phyloP scores from a whole-genome alignment of 2,329 filamentous ascomycete genomes.

The Trichoderma afroharzianum region DNA sequence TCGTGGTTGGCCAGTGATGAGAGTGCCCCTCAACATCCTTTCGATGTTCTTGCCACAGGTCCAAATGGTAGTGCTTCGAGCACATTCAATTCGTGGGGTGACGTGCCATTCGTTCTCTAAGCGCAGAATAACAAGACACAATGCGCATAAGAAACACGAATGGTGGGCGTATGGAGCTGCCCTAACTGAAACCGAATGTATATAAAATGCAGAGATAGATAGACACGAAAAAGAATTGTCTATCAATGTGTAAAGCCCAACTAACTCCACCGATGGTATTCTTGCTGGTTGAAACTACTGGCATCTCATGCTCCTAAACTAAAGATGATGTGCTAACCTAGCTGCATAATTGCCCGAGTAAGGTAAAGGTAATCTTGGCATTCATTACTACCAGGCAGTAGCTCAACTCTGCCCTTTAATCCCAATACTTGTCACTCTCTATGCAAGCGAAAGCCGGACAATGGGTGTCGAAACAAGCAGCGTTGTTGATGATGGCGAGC shows the following conservation, averaged over 20 bases:
- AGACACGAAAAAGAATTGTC: neutral
- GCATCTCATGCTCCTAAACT: neutral
- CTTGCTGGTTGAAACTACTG: neutral
- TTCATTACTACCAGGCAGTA: neutral
- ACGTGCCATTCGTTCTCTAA: neutral
- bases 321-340: neutral
- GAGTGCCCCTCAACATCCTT: neutral
- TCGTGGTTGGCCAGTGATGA: neutral
- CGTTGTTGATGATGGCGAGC: neutral
- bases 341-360: neutral
- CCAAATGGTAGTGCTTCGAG: neutral
- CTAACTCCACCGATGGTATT: fast-evolving
- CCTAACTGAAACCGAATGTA: neutral
- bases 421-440: neutral
- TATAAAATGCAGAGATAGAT: neutral
- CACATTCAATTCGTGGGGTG: neutral
- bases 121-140: neutral
- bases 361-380: neutral
- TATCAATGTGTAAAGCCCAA: neutral
- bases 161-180: neutral
- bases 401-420: neutral
- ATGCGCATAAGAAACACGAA: neutral
- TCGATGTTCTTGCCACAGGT: neutral
- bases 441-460: neutral
- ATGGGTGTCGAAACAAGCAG: neutral